A percentile compares a stretch with the other conserved stretches of the same genome.
Evolutionary conservation across 2,329 filamentous ascomycete genomes (phyloP).

Genomic region (Cordyceps javanica): DNA sequence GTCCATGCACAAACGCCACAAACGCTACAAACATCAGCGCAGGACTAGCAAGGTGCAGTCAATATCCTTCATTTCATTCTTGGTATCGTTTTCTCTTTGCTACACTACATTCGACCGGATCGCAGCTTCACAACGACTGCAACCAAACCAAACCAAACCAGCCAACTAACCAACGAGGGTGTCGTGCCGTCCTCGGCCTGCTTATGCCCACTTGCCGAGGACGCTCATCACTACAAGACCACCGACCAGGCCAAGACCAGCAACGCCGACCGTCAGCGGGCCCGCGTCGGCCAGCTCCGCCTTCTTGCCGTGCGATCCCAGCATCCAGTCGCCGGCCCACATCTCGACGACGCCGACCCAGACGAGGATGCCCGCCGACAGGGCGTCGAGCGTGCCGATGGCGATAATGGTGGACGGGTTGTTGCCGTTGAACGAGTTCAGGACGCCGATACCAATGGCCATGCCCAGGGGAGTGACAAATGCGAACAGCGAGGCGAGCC

Average conservation of each 20-base stretch:
- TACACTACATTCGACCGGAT: not conserved
- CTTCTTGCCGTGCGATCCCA: slow-evolving; percentile 33
- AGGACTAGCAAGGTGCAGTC: too few species aligned
- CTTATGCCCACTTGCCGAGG: slow-evolving; percentile 67
- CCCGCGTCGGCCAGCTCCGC: slow-evolving; percentile 49
- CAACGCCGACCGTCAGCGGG: slow-evolving; percentile 41
- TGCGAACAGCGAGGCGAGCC: slow-evolving; percentile 59
- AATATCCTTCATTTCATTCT: not conserved
- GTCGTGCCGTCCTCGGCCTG: not conserved
- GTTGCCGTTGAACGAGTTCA: slow-evolving; percentile 68
- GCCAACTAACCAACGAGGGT: too few species aligned
- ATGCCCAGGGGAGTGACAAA: slow-evolving; percentile 72
- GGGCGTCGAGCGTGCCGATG: slow-evolving; percentile 66
- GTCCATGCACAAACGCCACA: too few species aligned
- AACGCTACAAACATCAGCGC: not conserved
- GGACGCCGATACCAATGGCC: slow-evolving; percentile 70
- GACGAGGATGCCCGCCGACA: slow-evolving; percentile 69
- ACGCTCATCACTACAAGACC: slow-evolving; percentile 67
- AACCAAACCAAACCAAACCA: not conserved
- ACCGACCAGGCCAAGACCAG: slow-evolving; percentile 46
- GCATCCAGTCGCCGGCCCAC: slow-evolving; percentile 69
- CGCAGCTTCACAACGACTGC: slow-evolving; percentile 1
- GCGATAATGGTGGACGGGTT: slow-evolving; percentile 61
- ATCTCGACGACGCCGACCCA: slow-evolving; percentile 79
- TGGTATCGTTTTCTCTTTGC: not conserved